Percentiles rank a stretch among this genome's conserved stretches.
phyloP scores from a whole-genome alignment of 2,329 filamentous ascomycete genomes.

The Xylariaceae sp. region DNA sequence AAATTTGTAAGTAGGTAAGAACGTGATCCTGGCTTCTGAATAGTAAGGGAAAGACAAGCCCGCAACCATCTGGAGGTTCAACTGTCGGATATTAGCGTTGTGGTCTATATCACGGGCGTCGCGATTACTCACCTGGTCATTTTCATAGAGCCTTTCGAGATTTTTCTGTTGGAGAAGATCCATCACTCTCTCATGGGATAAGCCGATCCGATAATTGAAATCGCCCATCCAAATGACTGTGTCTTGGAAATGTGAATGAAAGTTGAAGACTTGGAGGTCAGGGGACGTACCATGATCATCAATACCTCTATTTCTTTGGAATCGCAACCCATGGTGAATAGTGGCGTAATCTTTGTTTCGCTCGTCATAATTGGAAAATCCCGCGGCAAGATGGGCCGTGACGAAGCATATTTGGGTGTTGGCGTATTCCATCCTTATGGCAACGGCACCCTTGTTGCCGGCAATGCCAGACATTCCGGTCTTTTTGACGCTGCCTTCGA shows the following conservation, averaged over 20 bases:
- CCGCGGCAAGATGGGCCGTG: conserved; percentile 92
- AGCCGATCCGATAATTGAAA: conserved; percentile 95
- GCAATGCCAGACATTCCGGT: conserved; percentile 92
- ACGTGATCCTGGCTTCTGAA: conserved; percentile 81
- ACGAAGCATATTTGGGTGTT: conserved; percentile 93
- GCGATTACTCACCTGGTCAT: conserved; percentile 70
- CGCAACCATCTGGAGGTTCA: conserved; percentile 95
- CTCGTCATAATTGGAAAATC: conserved; percentile 95
- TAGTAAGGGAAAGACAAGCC: conserved; percentile 88
- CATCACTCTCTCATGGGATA: conserved; percentile 73
- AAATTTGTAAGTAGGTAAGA: conserved; percentile 93
- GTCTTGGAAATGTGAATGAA: conserved; percentile 37
- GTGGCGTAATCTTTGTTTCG: conserved; percentile 89
- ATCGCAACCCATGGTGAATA: conserved; percentile 80
- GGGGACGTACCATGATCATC: conserved; percentile 70
- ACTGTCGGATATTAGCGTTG: conserved; percentile 38
- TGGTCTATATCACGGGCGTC: background rate
- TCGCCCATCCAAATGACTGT: conserved; percentile 93
- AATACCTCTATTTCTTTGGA: conserved; percentile 86
- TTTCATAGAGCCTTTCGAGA: conserved; percentile 77
- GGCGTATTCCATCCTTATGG: conserved; percentile 90
- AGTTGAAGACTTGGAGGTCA: conserved; percentile 6
- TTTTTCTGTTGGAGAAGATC: conserved; percentile 69
- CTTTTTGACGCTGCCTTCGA: conserved; percentile 95
- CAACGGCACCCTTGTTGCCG: conserved; percentile 96